Percentiles rank a stretch among this genome's conserved stretches.
phyloP scores from a whole-genome alignment of 345 rosid genomes.

The Noccaea bulbosa region DNA sequence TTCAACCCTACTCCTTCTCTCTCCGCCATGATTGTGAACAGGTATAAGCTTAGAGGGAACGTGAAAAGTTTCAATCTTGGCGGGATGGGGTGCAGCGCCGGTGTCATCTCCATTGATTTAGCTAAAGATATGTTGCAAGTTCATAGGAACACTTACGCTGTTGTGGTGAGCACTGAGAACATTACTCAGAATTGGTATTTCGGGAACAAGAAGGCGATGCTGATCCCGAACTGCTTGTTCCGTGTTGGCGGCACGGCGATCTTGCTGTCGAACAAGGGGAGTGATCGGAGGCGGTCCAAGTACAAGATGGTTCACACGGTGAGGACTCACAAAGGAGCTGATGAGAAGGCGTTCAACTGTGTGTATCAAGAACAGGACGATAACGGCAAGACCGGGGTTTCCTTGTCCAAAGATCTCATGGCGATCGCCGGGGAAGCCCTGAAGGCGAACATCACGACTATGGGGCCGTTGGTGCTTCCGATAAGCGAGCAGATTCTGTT shows the following conservation, averaged over 20 bases:
- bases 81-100: conserved; percentile 22
- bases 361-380: conserved; percentile 90
- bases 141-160: conserved; percentile 83
- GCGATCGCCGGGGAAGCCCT: conserved; percentile 90
- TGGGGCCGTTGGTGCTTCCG: conserved; percentile 93
- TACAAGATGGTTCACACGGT: conserved; percentile 85
- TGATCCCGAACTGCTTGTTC: conserved; percentile 89
- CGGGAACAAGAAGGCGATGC: conserved; percentile 87
- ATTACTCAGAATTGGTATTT: conserved; percentile 86
- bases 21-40: conserved; percentile 89
- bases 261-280: conserved; percentile 63
- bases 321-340: conserved; percentile 90
- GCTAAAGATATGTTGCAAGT: conserved; percentile 87
- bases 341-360: conserved; percentile 81
- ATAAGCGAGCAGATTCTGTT: conserved; percentile 88
- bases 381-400: conserved; percentile 78
- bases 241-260: conserved; percentile 82
- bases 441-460: conserved; percentile 79
- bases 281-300: conserved; percentile 68
- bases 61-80: conserved; percentile 9
- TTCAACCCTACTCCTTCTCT: conserved; percentile 93
- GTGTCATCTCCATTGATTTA: conserved; percentile 69
- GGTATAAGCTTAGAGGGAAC: conserved; percentile 21
- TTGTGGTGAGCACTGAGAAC: conserved; percentile 54
- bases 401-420: conserved; percentile 88